Percentiles rank a stretch among this genome's conserved stretches.
phyloP scores from a whole-genome alignment of 257 asterid species.

The Ballota nigra region DNA sequence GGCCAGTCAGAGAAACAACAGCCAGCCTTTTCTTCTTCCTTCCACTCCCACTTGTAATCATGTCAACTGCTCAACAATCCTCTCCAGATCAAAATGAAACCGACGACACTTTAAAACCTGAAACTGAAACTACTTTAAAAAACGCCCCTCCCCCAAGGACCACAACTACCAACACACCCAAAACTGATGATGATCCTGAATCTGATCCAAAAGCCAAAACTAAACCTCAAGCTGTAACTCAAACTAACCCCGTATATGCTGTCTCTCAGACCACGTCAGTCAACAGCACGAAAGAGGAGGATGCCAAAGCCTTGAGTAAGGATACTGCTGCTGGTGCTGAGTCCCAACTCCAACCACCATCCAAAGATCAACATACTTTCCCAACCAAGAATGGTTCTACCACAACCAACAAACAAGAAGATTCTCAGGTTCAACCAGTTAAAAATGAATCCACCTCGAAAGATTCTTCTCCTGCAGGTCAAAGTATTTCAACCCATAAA shows the following conservation, averaged over 20 bases:
- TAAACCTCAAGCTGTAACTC: not conserved
- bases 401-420: not conserved
- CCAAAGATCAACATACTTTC: not conserved
- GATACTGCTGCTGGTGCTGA: not conserved
- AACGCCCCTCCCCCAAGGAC: not conserved
- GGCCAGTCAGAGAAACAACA: not conserved
- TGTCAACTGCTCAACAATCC: constrained; percentile 15
- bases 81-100: constrained; percentile 9
- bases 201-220: not conserved
- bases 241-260: not conserved
- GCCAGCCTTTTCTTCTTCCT: not conserved
- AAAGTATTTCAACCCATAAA: not conserved
- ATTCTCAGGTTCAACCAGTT: not conserved
- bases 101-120: not conserved
- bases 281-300: not conserved
- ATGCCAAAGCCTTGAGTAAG: not conserved
- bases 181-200: not conserved
- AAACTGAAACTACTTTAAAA: not conserved
- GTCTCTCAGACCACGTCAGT: not conserved
- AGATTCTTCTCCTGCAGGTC: constrained; percentile 5
- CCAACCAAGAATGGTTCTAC: not conserved
- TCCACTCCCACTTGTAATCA: not conserved
- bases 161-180: not conserved
- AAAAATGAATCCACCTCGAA: not conserved
- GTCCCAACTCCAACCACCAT: not conserved